Base-by-base conservation (phyloP, 1,139 yeast genomes). In the Yamadazyma taylorii region DNA sequence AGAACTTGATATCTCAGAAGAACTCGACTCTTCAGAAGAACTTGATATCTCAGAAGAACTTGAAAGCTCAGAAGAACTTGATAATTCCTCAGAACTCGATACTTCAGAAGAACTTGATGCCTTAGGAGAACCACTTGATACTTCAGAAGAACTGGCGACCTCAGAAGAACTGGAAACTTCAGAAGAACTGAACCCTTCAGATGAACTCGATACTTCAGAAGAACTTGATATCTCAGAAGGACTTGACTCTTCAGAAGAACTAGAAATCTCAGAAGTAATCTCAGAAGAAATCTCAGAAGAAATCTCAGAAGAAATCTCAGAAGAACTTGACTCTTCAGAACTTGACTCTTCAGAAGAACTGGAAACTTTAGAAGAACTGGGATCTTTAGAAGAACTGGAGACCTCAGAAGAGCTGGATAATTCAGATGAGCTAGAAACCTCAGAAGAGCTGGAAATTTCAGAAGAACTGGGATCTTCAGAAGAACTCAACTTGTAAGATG, bases 231-330 rank as follows among this genome's bases (percentile, higher is more conserved):
- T 13, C n/a, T 24, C 26, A 7, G 12, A 24, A 11, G 26, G n/a
- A 8, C 13, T 10, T 6, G 26, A 7, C 6, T 21, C 23, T 21
- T 21, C 23, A 21, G 23, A 21, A 8, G 23, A 21, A 21, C 10
- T 21, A 21, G 23, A 21, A 7, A 24, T n/a, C n/a, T 24, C 26
- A 24, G 26, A 24, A 6, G 26, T n/a, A n/a, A n/a, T n/a, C n/a
- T n/a, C n/a, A n/a, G n/a, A n/a, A n/a, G n/a, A n/a, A n/a, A n/a
- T n/a, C n/a, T 27, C 30, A 9, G n/a, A 11, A 16, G 30, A 27
- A 27, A 19, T 27, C n/a, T n/a, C n/a, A n/a, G n/a, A n/a, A n/a
- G n/a, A 24, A 24, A 24, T 13, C n/a, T 24, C 26, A 7, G 26
- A 24, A 10, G 26, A 24, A 6, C 13, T 10, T 5, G n/a, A 11